Conservation (phyloP, 345 rosid genomes). For the Cardiospermum halicacabum region DNA sequence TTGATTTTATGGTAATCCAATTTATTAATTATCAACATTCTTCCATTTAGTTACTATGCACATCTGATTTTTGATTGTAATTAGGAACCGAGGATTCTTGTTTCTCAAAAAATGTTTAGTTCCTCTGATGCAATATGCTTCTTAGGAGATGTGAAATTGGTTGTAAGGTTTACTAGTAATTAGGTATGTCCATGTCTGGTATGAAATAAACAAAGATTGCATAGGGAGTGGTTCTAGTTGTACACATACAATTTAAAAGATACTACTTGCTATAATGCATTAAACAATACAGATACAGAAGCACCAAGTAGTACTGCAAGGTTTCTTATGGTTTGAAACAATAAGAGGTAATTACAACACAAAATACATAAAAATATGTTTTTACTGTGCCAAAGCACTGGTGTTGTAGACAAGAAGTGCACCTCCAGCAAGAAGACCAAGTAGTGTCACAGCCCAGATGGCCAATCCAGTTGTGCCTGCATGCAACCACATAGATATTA, state of each 20-base stretch:
- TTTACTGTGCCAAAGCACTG: constrained; percentile 86
- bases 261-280: neutral
- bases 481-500: neutral
- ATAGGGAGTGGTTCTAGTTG: neutral
- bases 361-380: neutral
- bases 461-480: constrained; percentile 74
- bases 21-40: too few species aligned
- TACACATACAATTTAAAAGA: neutral
- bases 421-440: constrained; percentile 78
- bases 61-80: too few species aligned
- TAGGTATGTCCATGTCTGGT: too few species aligned
- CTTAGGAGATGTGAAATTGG: too few species aligned
- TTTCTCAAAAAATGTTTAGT: too few species aligned
- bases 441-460: constrained; percentile 89
- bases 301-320: neutral
- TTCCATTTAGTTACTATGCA: too few species aligned
- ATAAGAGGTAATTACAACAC: neutral
- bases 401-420: constrained; percentile 95
- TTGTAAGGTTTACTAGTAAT: too few species aligned
- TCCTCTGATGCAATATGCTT: too few species aligned
- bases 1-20: too few species aligned
- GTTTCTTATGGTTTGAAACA: neutral
- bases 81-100: too few species aligned
- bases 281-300: constrained; percentile 7
- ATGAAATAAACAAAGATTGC: too few species aligned